Evolutionary conservation across 2,329 filamentous ascomycete genomes (phyloP), one percentile per base, ranked within the genome.

Genomic region (Fusarium sp.): DNA sequence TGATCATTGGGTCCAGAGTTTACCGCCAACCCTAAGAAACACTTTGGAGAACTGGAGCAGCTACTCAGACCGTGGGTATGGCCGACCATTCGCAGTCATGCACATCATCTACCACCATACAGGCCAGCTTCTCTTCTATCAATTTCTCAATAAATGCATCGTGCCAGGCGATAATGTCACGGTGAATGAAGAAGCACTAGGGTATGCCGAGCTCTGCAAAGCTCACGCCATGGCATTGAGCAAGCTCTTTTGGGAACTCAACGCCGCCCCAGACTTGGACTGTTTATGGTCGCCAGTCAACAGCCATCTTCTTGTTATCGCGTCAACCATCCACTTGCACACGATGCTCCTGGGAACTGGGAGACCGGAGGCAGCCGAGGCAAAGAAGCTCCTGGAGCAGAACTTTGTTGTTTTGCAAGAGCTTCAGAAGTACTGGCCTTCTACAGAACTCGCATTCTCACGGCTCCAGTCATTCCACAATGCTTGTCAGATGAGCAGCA

Each of bases 261-360:
- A 52, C 59, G 29, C 16, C 6, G 37, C 59, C 10, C 41, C 59
- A 33, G 39, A 39, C n/a, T 14, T 62, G 14, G 59, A 62, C 37
- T 50, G 59, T 33, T n/a, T 62, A 1, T 62, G 59, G 59, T 62
- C 59, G 6, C 59, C 59, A 9, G 59, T 62, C 20, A 62, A 62
- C 24, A 48, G 59, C n/a, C 59, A 62, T 29, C 59, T 62, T n/a
- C 59, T 62, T 14, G 59, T 62, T 20, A 62, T 62, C 11, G 59
- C 59, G 2, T 62, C 59, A 27, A 62, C 59, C 2, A 62, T 62
- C 16, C 59, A 62, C 27, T 20, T 62, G 10, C 59, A 62, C 59
- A 62, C 59, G 11, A 62, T 62, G 59, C 41, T 62, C 11, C 8
- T 62, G 8, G 59, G 59, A 14, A 41, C 31, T 4, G 54, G 54